These are phyloP conservation scores for Lolium perenne DNA, from an alignment of 176 grass and related monocot genomes.

Conservation along the genomic window DNA sequence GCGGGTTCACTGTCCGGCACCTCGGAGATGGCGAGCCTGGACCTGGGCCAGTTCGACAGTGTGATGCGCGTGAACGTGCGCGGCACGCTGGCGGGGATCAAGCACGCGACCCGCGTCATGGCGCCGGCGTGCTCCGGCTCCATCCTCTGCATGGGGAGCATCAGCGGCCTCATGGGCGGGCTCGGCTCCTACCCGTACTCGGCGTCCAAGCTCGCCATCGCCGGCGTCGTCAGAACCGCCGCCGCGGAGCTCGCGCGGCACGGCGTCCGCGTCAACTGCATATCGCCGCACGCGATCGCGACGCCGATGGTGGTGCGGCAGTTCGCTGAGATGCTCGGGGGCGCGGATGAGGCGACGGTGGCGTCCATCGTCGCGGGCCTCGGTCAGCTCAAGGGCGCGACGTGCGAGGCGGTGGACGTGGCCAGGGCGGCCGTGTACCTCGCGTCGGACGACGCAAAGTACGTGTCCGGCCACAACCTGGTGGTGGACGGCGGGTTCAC, in stretches of 20 bases:
- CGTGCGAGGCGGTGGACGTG: slow-evolving; percentile 71
- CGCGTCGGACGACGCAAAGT: slow-evolving; percentile 84
- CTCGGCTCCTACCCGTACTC: slow-evolving; percentile 82
- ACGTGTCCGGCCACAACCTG: slow-evolving; percentile 78
- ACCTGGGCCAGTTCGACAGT: slow-evolving; percentile 62
- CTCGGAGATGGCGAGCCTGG: slow-evolving; percentile 53
- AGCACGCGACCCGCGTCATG: slow-evolving; percentile 86
- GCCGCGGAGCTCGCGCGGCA: slow-evolving; percentile 62
- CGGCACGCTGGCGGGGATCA: slow-evolving; percentile 84
- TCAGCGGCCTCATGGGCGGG: slow-evolving; percentile 76
- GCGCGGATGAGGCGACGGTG: slow-evolving; percentile 38
- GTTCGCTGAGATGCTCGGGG: slow-evolving; percentile 58
- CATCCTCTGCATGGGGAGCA: slow-evolving; percentile 76
- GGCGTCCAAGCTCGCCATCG: slow-evolving; percentile 78
- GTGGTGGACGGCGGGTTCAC: slow-evolving; percentile 93
- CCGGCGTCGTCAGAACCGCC: slow-evolving; percentile 56
- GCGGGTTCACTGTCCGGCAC: slow-evolving; percentile 23
- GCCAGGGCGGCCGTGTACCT: slow-evolving; percentile 81
- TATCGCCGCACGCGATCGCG: slow-evolving; percentile 75
- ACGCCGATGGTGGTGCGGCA: slow-evolving; percentile 67
- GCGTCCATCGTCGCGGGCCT: slow-evolving; percentile 48
- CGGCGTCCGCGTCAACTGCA: slow-evolving; percentile 83
- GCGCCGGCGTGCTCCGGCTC: slow-evolving; percentile 49
- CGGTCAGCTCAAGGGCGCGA: slow-evolving; percentile 57
- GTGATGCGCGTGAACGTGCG: slow-evolving; percentile 74